phyloP scores from a whole-genome alignment of 1,139 yeast genomes.

The Blastobotrys apis region DNA sequence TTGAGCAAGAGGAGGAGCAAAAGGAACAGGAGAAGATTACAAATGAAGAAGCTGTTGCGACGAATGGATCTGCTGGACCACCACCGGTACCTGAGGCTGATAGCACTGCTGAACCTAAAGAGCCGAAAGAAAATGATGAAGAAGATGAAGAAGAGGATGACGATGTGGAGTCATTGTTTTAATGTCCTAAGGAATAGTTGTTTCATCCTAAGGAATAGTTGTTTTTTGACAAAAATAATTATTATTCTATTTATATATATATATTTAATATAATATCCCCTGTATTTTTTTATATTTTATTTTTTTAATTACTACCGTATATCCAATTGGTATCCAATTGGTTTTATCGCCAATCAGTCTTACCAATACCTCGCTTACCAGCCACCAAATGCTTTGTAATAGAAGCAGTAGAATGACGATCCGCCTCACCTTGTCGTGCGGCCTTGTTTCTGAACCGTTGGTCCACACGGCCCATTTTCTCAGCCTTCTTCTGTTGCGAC shows the following conservation, averaged over 20 bases:
- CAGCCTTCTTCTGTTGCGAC: conserved; percentile 78
- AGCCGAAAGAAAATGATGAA: conserved; percentile 12
- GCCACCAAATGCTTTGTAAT: conserved; percentile 91
- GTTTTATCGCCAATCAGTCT: conserved; percentile 53
- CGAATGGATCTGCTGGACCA: neutral
- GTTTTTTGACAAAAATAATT: too few relatives aligned
- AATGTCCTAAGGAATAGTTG: too few relatives aligned
- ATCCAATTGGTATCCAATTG: neutral
- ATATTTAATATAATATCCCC: neutral
- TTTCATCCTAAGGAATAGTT: too few relatives aligned
- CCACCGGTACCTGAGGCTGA: neutral
- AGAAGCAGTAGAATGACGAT: conserved; percentile 80
- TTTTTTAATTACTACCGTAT: neutral
- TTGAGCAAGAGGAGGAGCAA: conserved; percentile 15
- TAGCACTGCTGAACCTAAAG: neutral
- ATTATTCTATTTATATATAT: neutral
- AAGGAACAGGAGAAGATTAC: conserved; percentile 4
- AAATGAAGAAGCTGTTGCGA: neutral
- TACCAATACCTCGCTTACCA: conserved; percentile 95
- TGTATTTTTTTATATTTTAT: neutral
- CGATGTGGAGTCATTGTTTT: conserved; percentile 20
- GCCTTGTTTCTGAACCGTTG: conserved; percentile 90
- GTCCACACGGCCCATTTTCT: conserved; percentile 78
- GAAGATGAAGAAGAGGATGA: conserved; percentile 18
- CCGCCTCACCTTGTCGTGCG: conserved; percentile 95